These are phyloP conservation scores for Collybiopsis confluens DNA, from an alignment of 768 basidiomycete genomes.

Conservation along the genomic window DNA sequence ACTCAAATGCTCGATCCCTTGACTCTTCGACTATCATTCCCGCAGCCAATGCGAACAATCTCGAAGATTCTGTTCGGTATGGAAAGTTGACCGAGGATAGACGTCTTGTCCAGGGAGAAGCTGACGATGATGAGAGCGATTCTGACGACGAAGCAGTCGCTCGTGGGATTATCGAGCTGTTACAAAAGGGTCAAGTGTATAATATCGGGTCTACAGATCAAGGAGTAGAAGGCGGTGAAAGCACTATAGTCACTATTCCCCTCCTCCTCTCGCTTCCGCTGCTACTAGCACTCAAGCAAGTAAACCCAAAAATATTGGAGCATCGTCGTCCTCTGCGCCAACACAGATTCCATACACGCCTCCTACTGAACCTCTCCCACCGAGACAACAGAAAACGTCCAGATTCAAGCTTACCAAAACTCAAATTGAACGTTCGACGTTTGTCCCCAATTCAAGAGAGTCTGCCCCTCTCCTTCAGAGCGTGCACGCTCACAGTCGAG, in stretches of 20 bases:
- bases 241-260: not conserved
- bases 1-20: conserved; percentile 32
- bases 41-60: conserved; percentile 36
- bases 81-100: conserved; percentile 50
- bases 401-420: conserved; percentile 46
- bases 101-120: conserved; percentile 46
- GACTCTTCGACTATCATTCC: conserved; percentile 39
- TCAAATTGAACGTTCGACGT: conserved; percentile 22
- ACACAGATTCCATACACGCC: conserved; percentile 10
- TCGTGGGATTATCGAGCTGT: conserved; percentile 48
- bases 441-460: conserved; percentile 3
- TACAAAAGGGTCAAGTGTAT: conserved; percentile 47
- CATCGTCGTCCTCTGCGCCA: no score
- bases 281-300: conserved; percentile 16
- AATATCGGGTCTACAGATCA: conserved; percentile 56
- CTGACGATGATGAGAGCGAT: conserved; percentile 52
- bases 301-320: not conserved
- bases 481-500: conserved; percentile 11
- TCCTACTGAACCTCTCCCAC: conserved; percentile 21
- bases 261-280: conserved; percentile 13
- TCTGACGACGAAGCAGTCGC: conserved; percentile 40
- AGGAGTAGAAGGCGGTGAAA: not conserved
- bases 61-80: conserved; percentile 49
- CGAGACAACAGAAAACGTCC: conserved; percentile 37
- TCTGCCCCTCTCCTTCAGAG: no score